Evolutionary conservation across 768 basidiomycete genomes (phyloP).

Genomic region (Tricholoma sp.): DNA sequence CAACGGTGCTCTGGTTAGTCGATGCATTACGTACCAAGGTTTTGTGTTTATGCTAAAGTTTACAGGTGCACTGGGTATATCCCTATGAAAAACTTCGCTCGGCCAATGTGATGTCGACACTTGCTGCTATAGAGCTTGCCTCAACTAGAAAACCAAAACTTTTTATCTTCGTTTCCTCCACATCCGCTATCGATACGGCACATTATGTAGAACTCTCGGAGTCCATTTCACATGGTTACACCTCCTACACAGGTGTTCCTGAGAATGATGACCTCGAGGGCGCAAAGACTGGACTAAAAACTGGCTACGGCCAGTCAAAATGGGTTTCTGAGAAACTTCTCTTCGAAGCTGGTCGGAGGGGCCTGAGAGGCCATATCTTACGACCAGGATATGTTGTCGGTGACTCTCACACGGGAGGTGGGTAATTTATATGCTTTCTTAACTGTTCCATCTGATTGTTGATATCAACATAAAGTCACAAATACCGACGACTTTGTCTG

Average conservation of each 20-base stretch:
- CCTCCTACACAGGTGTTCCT: slow-evolving; percentile 61
- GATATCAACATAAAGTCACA: slow-evolving; percentile 53
- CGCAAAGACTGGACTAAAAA: slow-evolving; percentile 66
- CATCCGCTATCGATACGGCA: slow-evolving; percentile 89
- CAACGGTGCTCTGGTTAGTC: slow-evolving; percentile 93
- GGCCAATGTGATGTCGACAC: slow-evolving; percentile 89
- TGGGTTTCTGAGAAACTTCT: slow-evolving; percentile 97
- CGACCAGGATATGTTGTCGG: slow-evolving; percentile 97
- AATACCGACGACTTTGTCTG: slow-evolving; percentile 99
- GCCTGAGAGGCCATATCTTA: slow-evolving; percentile 79
- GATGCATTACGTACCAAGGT: neutral
- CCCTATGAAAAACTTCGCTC: slow-evolving; percentile 91
- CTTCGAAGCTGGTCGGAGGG: slow-evolving; percentile 85
- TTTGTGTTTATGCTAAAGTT: neutral
- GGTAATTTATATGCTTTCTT: slow-evolving; percentile 18
- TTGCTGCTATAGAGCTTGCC: slow-evolving; percentile 80
- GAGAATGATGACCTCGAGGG: slow-evolving; percentile 90
- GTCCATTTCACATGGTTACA: slow-evolving; percentile 37
- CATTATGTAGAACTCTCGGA: slow-evolving; percentile 89
- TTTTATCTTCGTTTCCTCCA: slow-evolving; percentile 91
- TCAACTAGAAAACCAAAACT: slow-evolving; percentile 68
- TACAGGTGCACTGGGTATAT: slow-evolving; percentile 97
- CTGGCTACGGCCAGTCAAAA: slow-evolving; percentile 96
- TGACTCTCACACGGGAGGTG: slow-evolving; percentile 82
- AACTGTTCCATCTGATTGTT: slow-evolving; percentile 4